Percentiles rank a stretch among this genome's conserved stretches.
Conservation (phyloP, 108 stramenopile species). For the Skeletonema costatum region DNA sequence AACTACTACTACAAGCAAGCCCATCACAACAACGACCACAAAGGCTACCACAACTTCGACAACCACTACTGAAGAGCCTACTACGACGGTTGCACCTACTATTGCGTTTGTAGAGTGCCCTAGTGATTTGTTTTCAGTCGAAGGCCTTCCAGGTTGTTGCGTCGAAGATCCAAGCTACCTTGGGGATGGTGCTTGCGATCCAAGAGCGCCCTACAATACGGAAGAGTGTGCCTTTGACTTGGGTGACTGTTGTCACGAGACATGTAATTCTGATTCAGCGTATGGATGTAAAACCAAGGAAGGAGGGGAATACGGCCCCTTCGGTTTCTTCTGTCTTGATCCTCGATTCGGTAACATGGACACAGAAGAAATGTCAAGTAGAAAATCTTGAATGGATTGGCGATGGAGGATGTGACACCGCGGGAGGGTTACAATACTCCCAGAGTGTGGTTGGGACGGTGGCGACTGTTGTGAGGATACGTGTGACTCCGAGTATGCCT, state of each 20-base stretch:
- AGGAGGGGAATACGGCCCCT: slow-evolving; percentile 48
- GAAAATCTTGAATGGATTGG: slow-evolving; percentile 55
- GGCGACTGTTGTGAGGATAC: slow-evolving; percentile 52
- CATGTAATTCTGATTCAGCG: slow-evolving; percentile 36
- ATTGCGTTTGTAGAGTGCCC: slow-evolving; percentile 9
- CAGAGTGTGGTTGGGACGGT: slow-evolving; percentile 45
- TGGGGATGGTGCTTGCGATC: slow-evolving; percentile 51
- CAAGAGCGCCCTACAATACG: slow-evolving; percentile 47
- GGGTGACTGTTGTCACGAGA: slow-evolving; percentile 50
- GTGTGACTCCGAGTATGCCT: slow-evolving; percentile 40
- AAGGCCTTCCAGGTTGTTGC: slow-evolving; percentile 43
- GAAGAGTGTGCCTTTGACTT: slow-evolving; percentile 44
- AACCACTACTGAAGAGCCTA: slow-evolving; percentile 4
- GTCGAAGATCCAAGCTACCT: slow-evolving; percentile 45
- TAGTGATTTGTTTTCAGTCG: slow-evolving; percentile 13
- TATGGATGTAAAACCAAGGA: slow-evolving; percentile 41
- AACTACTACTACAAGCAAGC: slow-evolving; percentile 6
- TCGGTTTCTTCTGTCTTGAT: slow-evolving; percentile 49
- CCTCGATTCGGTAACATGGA: slow-evolving; percentile 28
- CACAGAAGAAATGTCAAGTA: slow-evolving; percentile 24
- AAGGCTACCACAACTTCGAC: slow-evolving; percentile 4
- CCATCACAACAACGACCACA: slow-evolving; percentile 12
- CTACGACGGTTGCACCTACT: slow-evolving; percentile 4
- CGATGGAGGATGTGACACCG: slow-evolving; percentile 46
- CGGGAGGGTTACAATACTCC: slow-evolving; percentile 48